These are phyloP conservation scores for Arctium minus DNA, from an alignment of 129 eudicot species.

Conservation along the genomic window DNA sequence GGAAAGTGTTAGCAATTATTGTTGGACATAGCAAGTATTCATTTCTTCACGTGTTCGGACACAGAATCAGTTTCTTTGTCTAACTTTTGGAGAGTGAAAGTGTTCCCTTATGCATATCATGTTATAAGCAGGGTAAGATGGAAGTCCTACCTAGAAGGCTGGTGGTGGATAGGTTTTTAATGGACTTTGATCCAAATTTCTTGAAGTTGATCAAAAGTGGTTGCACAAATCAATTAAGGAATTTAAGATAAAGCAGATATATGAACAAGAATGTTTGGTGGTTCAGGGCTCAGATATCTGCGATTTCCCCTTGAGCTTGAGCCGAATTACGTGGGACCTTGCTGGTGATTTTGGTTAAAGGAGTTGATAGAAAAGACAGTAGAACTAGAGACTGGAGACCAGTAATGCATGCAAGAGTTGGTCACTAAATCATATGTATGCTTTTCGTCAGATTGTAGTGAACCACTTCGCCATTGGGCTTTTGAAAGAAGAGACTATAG, in stretches of 20 bases:
- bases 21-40: not conserved
- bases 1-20: not conserved
- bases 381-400: not conserved
- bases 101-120: not conserved
- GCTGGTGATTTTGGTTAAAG: not conserved
- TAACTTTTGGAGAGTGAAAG: not conserved
- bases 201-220: not conserved
- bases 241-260: not conserved
- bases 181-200: conserved; percentile 2
- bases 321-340: not conserved
- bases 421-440: not conserved
- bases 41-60: not conserved
- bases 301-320: not conserved
- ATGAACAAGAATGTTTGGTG: not conserved
- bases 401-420: not conserved
- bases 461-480: not conserved
- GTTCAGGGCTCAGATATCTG: not conserved
- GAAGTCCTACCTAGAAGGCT: conserved; percentile 7
- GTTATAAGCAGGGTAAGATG: not conserved
- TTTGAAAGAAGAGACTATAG: not conserved
- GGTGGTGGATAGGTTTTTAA: not conserved
- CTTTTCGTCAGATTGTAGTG: not conserved
- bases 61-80: not conserved
- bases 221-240: conserved; percentile 11
- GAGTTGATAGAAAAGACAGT: not conserved